Base-by-base conservation (phyloP, 306 rosid species). In the Cucumis cinereus region DNA sequence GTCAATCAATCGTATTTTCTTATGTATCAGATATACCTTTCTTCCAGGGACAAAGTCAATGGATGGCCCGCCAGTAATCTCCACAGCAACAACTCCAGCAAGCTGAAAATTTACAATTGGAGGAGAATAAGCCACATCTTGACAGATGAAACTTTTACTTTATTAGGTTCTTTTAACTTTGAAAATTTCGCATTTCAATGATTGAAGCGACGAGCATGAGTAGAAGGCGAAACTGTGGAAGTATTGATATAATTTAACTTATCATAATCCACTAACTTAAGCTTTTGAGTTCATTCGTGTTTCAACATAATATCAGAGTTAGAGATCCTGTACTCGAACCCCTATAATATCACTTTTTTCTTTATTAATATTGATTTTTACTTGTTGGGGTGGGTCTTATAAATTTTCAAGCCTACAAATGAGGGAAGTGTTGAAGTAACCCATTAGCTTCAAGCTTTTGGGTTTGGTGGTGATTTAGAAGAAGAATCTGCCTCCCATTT, bases 31-130 rank as follows among this genome's bases (percentile, higher is more conserved):
- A 7, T 78, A 9, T 77, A 90, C 97, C 92, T 89, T 88, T 88
- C 97, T 94, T 16, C 99, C 97, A 0, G 97, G 89, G 78, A 87
- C 72, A 83, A 92, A 89, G 45, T 86, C 73, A 56, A 94, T 89
- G 14, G 96, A 77, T 60, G 97, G 97, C 75, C 98, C 97, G 36
- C 98, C 96, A 10, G 95, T 92, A 73, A 91, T 79, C 83, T 94
- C 99, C 5, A 90, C 93, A 5, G 97, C 96, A 33, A 94, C 93
- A 83, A 94, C 81, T 63, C 99, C 97, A 82, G 99, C 96, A 45
- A 94, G 93, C 97, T 92, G 85, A 73, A 80, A 88, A 77, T 12
- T 41, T 66, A 74, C 40, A 59, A 56, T 36, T 30, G 2, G 15
- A 54, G 14, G 19, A 62, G 52, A 73, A 78, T 14, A 79, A 74